Evolutionary conservation across 495 filamentous ascomycete genomes (phyloP), one percentile per base, ranked within the genome.

Genomic region (Bacidia rubella): DNA sequence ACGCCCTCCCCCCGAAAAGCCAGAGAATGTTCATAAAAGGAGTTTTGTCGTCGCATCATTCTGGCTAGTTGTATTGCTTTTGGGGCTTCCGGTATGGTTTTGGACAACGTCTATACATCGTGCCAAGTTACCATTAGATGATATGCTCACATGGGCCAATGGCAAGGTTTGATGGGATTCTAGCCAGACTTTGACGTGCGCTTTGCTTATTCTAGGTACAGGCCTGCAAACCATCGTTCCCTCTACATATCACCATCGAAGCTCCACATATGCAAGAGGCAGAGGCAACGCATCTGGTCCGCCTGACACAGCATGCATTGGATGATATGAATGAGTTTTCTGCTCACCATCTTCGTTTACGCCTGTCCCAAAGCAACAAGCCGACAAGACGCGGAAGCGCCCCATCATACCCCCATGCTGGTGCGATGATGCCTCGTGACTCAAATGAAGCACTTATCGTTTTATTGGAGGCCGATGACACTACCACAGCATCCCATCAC

Each of bases 81-180:
- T 97, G 17, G 93, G 92, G 17, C 67, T 97, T 54, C 92, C 92
- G 57, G 82, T 95, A 80, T 98, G 92, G 92, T 87, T 87, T 80
- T 80, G 81, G 64, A 97, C 92, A n/a, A 97, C 93, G 0, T 83
- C 86, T 0, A 92, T 97, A 59, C 87, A 96, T 69, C 79, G 92
- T 41, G 88, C 92, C 1, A 75, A 79, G 35, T 69, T 98, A 59
- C 92, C 92, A 35, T 65, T 96, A 60, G 73, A 81, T 59, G 77
- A 83, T 54, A 98, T 98, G 92, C 78, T 83, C 47, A 79, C 85
- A 52, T 97, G 92, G 92, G 85, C 90, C 12, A 85, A 94, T 62
- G 87, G 92, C 42, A 90, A 85, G 78, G 90, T 92, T 67, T 52
- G n/a, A n/a, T n/a, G n/a, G n/a, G n/a, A n/a, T n/a, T n/a, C n/a